Conservation (phyloP, 805 yeast genomes). For the Yamadazyma takamatsuzukensis region DNA sequence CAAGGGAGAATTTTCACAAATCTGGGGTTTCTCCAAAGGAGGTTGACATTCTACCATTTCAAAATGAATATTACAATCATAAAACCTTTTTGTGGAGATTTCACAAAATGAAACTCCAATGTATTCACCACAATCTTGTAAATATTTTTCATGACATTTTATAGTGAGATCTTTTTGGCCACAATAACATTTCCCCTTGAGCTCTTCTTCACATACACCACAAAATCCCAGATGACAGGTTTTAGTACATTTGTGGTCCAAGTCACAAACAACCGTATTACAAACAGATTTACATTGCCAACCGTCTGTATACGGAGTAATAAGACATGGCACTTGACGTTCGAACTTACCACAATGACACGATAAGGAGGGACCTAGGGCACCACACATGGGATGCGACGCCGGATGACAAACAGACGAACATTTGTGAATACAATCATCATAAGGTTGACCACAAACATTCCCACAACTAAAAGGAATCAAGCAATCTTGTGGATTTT, state of each 20-base stretch:
- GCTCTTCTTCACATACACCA: constrained; percentile 58
- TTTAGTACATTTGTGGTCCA: constrained; percentile 61
- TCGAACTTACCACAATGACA: constrained; percentile 73
- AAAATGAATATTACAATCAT: constrained; percentile 63
- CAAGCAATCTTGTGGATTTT: constrained; percentile 50
- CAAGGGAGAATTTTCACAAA: constrained; percentile 65
- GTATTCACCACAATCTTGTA: constrained; percentile 25
- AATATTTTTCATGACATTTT: constrained; percentile 42
- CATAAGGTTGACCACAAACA: constrained; percentile 58
- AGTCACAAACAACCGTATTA: constrained; percentile 54
- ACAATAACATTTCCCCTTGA: constrained; percentile 67
- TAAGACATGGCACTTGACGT: constrained; percentile 67
- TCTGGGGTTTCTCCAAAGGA: constrained; percentile 18
- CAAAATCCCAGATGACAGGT: constrained; percentile 80
- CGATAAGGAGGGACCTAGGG: constrained; percentile 64
- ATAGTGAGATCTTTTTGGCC: constrained; percentile 49
- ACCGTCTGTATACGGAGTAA: constrained; percentile 64
- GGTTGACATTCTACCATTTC: constrained; percentile 55
- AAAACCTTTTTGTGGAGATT: constrained; percentile 42
- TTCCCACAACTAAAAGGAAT: constrained; percentile 89
- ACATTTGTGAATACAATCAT: constrained; percentile 70
- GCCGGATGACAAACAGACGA: constrained; percentile 83
- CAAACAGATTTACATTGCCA: constrained; percentile 69
- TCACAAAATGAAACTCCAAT: constrained; percentile 35
- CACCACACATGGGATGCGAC: constrained; percentile 77